Evolutionary conservation across 176 grass and related monocot species (phyloP).

Genomic region (Alopecurus myosuroides): DNA sequence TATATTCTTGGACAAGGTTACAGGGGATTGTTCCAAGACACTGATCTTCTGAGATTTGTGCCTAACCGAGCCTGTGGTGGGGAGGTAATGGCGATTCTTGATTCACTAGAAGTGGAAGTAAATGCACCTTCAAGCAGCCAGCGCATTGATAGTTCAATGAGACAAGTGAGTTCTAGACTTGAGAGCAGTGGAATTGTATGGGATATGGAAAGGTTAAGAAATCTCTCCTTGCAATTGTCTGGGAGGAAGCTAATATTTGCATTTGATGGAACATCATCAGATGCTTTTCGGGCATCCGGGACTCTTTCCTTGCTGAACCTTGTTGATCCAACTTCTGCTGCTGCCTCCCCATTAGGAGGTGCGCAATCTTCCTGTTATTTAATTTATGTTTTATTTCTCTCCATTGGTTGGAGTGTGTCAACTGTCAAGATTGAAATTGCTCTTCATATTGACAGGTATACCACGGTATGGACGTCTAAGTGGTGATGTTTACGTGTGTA

Average conservation of each 20-base stretch:
- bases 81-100: constrained; percentile 84
- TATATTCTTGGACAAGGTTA: constrained; percentile 97
- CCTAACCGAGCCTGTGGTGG: constrained; percentile 88
- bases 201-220: constrained; percentile 92
- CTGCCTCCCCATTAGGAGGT: constrained; percentile 99
- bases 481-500: constrained; percentile 94
- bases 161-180: constrained; percentile 67
- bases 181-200: constrained; percentile 93
- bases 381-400: constrained; percentile 31
- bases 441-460: constrained; percentile 71
- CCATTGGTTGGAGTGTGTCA: constrained; percentile 15
- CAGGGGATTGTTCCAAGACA: constrained; percentile 89
- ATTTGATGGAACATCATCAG: constrained; percentile 99
- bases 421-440: constrained; percentile 23
- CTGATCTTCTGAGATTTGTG: constrained; percentile 87
- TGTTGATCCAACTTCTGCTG: constrained; percentile 93
- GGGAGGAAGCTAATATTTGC: constrained; percentile 98
- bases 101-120: constrained; percentile 85
- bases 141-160: constrained; percentile 75
- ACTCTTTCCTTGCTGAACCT: constrained; percentile 94
- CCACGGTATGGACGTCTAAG: constrained; percentile 90
- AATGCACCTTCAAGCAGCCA: constrained; percentile 58
- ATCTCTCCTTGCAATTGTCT: constrained; percentile 72
- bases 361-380: constrained; percentile 24
- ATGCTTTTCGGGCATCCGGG: constrained; percentile 92